Evolutionary conservation across 192 early-diverging fungal genomes (phyloP), one percentile per base, ranked within the genome.

Genomic region (Phycomyces nitens): DNA sequence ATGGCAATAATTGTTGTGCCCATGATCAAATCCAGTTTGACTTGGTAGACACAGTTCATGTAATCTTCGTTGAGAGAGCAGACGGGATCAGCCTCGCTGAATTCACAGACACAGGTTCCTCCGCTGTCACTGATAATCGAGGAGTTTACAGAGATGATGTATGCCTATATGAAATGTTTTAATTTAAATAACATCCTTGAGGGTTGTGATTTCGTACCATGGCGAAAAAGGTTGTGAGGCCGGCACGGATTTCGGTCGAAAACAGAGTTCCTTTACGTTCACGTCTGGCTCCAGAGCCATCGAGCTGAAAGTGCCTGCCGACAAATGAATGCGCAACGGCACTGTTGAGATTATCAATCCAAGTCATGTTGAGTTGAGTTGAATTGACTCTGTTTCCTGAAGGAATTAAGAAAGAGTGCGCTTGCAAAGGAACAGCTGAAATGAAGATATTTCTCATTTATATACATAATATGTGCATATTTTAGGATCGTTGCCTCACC

Each of bases 1-100:
- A 79, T 78, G 12, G 88, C 75, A 57, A 86, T 80, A 52, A 85
- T 83, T 26, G 86, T 78, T 0, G 89, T 91, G 20, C 86, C 89
- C 8, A 86, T 87, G 64, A 92, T 88, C 42, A 92, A 50, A 64
- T 89, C 86, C 60, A 88, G 71, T 71, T 82, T 80, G 15, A 89
- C 54, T 11, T 77, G 68, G 49, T 83, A 78, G 22, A 89, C 66
- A 65, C 89, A 90, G 16, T 42, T 65, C 58, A 75, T 76, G 69
- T 92, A 92, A 0, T 71, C 82, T 0, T 79, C 69, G 27, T 89
- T 82, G 4, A 43, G 62, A 0, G 76, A 80, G 69, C 86, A 89
- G 3, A 77, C 58, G 1, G 86, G 79, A 21, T 82, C 85, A 29
- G 64, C 68, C 23, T 55, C 43, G 18, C 74, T 76, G 1, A 24